These are phyloP conservation scores for Hortaea sp. DNA, from an alignment of 2,329 filamentous ascomycete genomes.

Conservation along the genomic window DNA sequence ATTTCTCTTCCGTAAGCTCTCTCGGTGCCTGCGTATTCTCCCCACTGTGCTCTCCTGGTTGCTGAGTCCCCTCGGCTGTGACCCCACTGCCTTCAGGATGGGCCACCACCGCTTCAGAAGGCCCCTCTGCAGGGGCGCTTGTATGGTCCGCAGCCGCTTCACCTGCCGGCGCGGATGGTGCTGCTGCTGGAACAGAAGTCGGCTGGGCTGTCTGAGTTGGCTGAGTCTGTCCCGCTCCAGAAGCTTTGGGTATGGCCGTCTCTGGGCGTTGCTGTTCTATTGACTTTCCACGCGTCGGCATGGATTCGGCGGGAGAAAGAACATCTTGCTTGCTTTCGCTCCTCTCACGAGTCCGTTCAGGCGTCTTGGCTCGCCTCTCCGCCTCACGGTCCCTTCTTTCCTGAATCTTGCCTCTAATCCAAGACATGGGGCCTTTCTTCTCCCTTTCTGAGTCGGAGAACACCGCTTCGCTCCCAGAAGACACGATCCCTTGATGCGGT, in stretches of 20 bases:
- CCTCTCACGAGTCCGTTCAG: conserved; percentile 23
- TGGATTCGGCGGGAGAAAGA: conserved; percentile 7
- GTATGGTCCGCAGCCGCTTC: too few species aligned
- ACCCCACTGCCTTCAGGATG: background rate
- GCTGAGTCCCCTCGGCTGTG: too few species aligned
- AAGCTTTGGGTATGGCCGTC: background rate
- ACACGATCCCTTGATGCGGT: conserved; percentile 7
- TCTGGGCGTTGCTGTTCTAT: conserved; percentile 1
- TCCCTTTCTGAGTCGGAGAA: conserved; percentile 38
- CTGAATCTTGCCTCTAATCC: conserved; percentile 55
- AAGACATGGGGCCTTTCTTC: conserved; percentile 53
- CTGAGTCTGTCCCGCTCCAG: background rate
- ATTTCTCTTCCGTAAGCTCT: background rate
- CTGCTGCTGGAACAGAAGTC: background rate
- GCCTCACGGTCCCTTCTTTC: conserved; percentile 46
- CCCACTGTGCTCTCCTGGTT: too few species aligned
- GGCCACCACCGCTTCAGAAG: background rate
- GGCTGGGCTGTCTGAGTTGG: background rate
- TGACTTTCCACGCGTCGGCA: conserved; percentile 10
- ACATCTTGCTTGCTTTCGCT: conserved; percentile 19
- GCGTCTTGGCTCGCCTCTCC: conserved; percentile 34
- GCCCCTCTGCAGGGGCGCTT: background rate
- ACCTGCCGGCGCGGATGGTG: background rate
- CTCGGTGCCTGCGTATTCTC: background rate
- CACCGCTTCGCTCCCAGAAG: conserved; percentile 17